Conservation (phyloP, 176 grass and related monocot species). For the Rhipidocladum racemiflorum region DNA sequence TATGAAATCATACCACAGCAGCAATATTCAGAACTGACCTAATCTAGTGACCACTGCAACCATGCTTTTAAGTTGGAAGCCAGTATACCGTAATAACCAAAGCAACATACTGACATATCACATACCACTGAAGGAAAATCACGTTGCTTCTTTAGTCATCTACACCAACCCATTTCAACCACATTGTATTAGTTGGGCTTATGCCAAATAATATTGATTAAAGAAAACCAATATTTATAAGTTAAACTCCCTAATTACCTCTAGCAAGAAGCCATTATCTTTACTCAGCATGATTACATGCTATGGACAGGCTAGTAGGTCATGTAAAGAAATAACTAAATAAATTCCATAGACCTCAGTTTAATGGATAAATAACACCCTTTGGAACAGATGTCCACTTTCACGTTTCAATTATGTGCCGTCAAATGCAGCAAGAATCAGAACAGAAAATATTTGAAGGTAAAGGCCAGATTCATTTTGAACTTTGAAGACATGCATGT, state of each 20-base stretch:
- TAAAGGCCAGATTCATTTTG: background rate
- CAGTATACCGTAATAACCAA: background rate
- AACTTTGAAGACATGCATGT: constrained; percentile 10
- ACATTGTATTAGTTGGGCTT: background rate
- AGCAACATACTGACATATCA: background rate
- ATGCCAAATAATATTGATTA: constrained; percentile 4
- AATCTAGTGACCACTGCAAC: no score
- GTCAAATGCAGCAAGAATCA: background rate
- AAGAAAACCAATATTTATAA: background rate
- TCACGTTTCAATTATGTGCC: background rate
- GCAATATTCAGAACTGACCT: background rate
- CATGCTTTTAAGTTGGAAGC: no score
- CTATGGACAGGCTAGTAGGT: background rate
- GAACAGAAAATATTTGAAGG: background rate
- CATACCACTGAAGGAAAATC: background rate
- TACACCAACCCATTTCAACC: background rate
- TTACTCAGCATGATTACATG: background rate
- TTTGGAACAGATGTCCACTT: background rate
- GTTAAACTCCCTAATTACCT: background rate
- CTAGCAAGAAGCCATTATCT: background rate
- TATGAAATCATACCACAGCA: background rate
- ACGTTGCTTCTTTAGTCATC: background rate
- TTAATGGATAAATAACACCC: background rate
- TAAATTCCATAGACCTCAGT: background rate
- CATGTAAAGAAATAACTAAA: constrained; percentile 1